Percentiles rank a stretch among this genome's conserved stretches.
Evolutionary conservation across 257 asterid species (phyloP).

Genomic region (Solanum pinnatisectum): DNA sequence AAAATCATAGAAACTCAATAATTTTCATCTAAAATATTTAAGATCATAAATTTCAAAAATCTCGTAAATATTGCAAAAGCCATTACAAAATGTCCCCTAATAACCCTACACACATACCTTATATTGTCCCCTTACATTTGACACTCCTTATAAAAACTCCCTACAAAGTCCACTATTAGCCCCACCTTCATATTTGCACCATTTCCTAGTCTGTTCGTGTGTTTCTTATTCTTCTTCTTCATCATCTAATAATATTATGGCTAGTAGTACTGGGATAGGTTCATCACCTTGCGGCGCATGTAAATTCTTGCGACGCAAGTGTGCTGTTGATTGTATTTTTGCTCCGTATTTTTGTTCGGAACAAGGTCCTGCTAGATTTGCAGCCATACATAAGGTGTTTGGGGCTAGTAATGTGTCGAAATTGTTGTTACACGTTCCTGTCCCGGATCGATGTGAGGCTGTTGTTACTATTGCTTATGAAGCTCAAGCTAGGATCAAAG

Average conservation of each 20-base stretch:
- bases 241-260: neutral
- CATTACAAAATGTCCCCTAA: conserved; percentile 58
- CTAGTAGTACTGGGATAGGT: conserved; percentile 32
- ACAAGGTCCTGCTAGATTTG: conserved; percentile 80
- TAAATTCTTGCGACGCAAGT: conserved; percentile 80
- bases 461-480: conserved; percentile 83
- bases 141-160: conserved; percentile 24
- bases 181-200: conserved; percentile 3
- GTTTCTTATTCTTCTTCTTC: conserved; percentile 1
- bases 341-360: conserved; percentile 86
- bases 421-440: conserved; percentile 58
- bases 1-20: no score
- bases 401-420: conserved; percentile 93
- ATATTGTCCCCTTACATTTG: conserved; percentile 33
- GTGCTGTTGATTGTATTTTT: conserved; percentile 66
- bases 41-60: neutral
- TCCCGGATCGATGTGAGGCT: conserved; percentile 60
- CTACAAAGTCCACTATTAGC: neutral
- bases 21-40: neutral
- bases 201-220: conserved; percentile 57
- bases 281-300: conserved; percentile 99
- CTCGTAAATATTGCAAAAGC: conserved; percentile 32
- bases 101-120: conserved; percentile 51
- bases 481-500: conserved; percentile 81
- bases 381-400: conserved; percentile 87